phyloP scores from a whole-genome alignment of 768 basidiomycete genomes.

The Lentinula edodes region DNA sequence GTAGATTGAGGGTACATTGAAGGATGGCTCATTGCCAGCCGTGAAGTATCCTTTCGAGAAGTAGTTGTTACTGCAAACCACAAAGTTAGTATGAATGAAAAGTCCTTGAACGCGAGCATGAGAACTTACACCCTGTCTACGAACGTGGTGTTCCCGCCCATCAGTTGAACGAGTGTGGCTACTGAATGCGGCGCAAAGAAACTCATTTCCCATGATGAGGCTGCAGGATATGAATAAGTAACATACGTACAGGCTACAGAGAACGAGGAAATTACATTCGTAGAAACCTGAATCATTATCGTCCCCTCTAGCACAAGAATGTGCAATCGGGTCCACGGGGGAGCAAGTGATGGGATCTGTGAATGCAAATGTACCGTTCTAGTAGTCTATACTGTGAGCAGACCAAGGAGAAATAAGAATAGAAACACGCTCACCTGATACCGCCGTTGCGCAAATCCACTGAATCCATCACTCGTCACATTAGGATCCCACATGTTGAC shows the following conservation, averaged over 20 bases:
- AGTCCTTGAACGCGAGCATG: not conserved
- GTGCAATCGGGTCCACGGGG: constrained; percentile 38
- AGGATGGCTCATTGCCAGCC: constrained; percentile 47
- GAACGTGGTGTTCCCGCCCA: constrained; percentile 41
- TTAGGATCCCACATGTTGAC: constrained; percentile 44
- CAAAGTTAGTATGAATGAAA: not conserved
- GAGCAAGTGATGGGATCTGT: constrained; percentile 46
- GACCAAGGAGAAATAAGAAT: not conserved
- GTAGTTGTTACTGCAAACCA: constrained; percentile 32
- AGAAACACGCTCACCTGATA: constrained; percentile 26
- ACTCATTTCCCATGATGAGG: constrained; percentile 50
- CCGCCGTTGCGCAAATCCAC: constrained; percentile 40
- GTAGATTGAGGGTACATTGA: constrained; percentile 41
- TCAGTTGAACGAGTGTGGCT: constrained; percentile 37
- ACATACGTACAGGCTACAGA: not conserved
- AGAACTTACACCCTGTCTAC: constrained; percentile 32
- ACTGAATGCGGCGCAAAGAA: constrained; percentile 50
- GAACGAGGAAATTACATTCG: constrained; percentile 30
- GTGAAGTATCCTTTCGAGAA: constrained; percentile 39
- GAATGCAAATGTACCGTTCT: constrained; percentile 49
- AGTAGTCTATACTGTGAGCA: no score
- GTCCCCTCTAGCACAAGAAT: constrained; percentile 43
- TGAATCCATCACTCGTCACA: constrained; percentile 40
- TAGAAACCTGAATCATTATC: constrained; percentile 50
- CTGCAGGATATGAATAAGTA: constrained; percentile 17